Percentiles rank a stretch among this genome's conserved stretches.
phyloP scores from a whole-genome alignment of 768 basidiomycete genomes.

The Astraeus odoratus region DNA sequence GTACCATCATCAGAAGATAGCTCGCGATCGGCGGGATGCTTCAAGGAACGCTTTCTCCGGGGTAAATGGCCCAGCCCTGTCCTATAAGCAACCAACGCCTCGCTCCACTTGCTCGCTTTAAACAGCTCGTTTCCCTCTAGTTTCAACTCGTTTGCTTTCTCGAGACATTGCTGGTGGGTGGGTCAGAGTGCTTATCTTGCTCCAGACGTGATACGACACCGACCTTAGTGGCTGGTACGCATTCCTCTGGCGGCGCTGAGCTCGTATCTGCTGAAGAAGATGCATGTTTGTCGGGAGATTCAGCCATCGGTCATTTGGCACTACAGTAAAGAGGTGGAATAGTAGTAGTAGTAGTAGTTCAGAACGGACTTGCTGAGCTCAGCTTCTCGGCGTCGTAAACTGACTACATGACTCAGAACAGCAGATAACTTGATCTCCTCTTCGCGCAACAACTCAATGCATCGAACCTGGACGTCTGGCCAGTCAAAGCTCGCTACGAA shows the following conservation, averaged over 20 bases:
- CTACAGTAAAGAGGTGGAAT: not conserved
- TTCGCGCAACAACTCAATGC: no score
- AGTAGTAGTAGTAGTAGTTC: not conserved
- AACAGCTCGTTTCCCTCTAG: slow-evolving; percentile 71
- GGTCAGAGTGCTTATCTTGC: slow-evolving; percentile 4
- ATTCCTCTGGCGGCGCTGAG: not conserved
- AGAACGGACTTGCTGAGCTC: no score
- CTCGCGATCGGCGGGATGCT: slow-evolving; percentile 11
- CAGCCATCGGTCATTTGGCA: slow-evolving; percentile 6
- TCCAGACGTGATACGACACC: not conserved
- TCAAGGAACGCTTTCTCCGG: slow-evolving; percentile 26
- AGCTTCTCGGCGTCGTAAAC: no score
- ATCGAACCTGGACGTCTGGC: no score
- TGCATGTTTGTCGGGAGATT: slow-evolving; percentile 1
- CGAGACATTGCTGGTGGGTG: slow-evolving; percentile 38
- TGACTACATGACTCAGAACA: not conserved
- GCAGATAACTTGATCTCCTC: no score
- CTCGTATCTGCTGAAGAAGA: not conserved
- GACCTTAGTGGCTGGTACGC: not conserved
- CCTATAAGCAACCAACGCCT: slow-evolving; percentile 65
- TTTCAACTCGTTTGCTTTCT: slow-evolving; percentile 58
- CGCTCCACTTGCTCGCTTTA: slow-evolving; percentile 55
- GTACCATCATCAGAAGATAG: slow-evolving; percentile 16
- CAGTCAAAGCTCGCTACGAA: no score
- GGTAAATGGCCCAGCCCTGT: slow-evolving; percentile 65